phyloP scores from a whole-genome alignment of 805 yeast genomes.

The Spathaspora gorwiae region DNA sequence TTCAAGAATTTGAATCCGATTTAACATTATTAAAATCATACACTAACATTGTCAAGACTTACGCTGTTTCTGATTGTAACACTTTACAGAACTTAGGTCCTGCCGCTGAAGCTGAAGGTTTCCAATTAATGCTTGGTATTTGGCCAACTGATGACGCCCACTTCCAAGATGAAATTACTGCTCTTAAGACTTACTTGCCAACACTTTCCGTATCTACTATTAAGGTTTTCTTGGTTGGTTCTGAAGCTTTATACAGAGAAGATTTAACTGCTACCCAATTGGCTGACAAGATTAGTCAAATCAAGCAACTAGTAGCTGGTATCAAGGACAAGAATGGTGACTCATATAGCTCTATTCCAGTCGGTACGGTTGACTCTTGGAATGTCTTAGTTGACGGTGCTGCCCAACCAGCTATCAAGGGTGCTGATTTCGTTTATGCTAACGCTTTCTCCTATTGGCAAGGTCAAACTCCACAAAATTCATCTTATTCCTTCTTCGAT shows the following conservation, averaged over 20 bases:
- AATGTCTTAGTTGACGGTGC: conserved; percentile 80
- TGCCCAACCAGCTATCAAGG: conserved; percentile 64
- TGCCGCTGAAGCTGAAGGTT: conserved; percentile 74
- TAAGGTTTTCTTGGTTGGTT: conserved; percentile 82
- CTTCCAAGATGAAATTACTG: conserved; percentile 67
- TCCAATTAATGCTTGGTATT: conserved; percentile 75
- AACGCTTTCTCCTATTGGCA: conserved; percentile 99
- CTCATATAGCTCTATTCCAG: conserved; percentile 65
- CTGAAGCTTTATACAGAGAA: conserved; percentile 90
- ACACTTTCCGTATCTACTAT: conserved; percentile 62
- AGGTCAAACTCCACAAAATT: conserved; percentile 80
- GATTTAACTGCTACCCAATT: conserved; percentile 75
- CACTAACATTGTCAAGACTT: conserved; percentile 70
- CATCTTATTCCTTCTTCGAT: conserved; percentile 89
- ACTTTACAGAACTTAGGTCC: conserved; percentile 82
- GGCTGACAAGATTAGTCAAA: conserved; percentile 59
- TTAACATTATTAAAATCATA: conserved; percentile 54
- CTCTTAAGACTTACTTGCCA: conserved; percentile 70
- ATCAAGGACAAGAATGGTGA: conserved; percentile 79
- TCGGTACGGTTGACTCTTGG: conserved; percentile 97
- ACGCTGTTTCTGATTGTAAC: conserved; percentile 92
- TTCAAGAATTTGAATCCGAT: conserved; percentile 67
- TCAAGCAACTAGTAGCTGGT: conserved; percentile 55
- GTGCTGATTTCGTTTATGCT: conserved; percentile 82
- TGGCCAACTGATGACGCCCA: conserved; percentile 92